phyloP scores from a whole-genome alignment of 1,139 yeast genomes.

The Diutina ranongensis region DNA sequence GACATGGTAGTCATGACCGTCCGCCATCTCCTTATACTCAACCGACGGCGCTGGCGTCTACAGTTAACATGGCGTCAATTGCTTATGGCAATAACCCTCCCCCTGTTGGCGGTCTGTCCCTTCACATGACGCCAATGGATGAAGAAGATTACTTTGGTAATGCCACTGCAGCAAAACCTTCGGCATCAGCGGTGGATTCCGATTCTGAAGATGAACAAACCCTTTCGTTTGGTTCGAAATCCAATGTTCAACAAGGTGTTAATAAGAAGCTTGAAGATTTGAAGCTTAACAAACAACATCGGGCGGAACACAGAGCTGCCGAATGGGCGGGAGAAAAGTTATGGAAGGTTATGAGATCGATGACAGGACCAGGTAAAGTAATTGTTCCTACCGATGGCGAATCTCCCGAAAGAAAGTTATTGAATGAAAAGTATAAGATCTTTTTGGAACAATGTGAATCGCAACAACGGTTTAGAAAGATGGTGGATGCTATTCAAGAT shows the following conservation, averaged over 20 bases:
- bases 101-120: too few relatives aligned
- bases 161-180: conserved; percentile 7
- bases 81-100: conserved; percentile 24
- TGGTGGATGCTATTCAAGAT: conserved; percentile 36
- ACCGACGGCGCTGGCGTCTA: conserved; percentile 51
- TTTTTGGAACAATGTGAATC: conserved; percentile 79
- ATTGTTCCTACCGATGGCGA: conserved; percentile 50
- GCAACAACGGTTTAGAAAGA: conserved; percentile 63
- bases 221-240: conserved; percentile 49
- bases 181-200: neutral
- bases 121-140: conserved; percentile 38
- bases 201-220: conserved; percentile 20
- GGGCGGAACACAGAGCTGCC: conserved; percentile 12
- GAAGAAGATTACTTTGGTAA: conserved; percentile 40
- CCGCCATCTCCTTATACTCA: conserved; percentile 64
- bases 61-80: conserved; percentile 45
- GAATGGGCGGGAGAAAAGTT: conserved; percentile 40
- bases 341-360: conserved; percentile 78
- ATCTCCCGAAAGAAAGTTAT: conserved; percentile 57
- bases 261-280: conserved; percentile 26
- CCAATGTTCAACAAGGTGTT: conserved; percentile 37
- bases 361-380: conserved; percentile 77
- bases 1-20: conserved; percentile 12
- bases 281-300: conserved; percentile 23
- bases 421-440: conserved; percentile 68